Evolutionary conservation across 2,329 filamentous ascomycete species (phyloP).

Genomic region (Scytalidium lignicola): DNA sequence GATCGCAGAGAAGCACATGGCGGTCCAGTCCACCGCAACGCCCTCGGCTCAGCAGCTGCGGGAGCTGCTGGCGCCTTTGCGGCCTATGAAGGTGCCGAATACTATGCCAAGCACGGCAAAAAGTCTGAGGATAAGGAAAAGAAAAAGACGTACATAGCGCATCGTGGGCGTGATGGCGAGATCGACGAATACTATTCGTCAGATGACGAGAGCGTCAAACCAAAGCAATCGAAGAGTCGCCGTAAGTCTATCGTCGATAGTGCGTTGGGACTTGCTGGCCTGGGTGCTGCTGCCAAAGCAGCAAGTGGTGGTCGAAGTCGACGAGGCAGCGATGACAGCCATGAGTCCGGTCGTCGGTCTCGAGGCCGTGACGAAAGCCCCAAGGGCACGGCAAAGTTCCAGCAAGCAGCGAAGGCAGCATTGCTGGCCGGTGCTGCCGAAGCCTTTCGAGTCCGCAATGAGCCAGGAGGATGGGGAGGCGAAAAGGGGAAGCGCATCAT

Average conservation of each 20-base stretch:
- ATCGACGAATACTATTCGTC: conserved; percentile 49
- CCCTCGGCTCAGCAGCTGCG: conserved; percentile 54
- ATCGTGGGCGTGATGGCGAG: conserved; percentile 49
- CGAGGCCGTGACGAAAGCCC: conserved; percentile 45
- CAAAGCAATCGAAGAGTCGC: conserved; percentile 44
- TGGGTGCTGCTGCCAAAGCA: conserved; percentile 57
- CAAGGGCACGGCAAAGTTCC: conserved; percentile 55
- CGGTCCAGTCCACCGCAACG: conserved; percentile 50
- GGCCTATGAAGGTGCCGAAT: conserved; percentile 58
- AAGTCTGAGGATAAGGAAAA: conserved; percentile 36
- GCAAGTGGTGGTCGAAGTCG: conserved; percentile 43
- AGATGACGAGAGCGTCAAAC: conserved; percentile 47
- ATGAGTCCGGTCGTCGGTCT: conserved; percentile 45
- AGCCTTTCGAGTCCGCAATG: conserved; percentile 84
- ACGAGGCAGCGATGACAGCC: conserved; percentile 32
- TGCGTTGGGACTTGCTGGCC: conserved; percentile 55
- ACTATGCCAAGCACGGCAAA: conserved; percentile 50
- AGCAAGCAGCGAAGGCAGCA: conserved; percentile 87
- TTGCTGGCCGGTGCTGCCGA: conserved; percentile 86
- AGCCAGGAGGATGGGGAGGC: conserved; percentile 83
- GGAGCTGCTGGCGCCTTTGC: conserved; percentile 60
- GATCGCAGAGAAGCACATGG: conserved; percentile 51
- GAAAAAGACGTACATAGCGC: conserved; percentile 47
- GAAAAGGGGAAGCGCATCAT: conserved; percentile 88
- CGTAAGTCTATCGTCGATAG: conserved; percentile 61